These are phyloP conservation scores for Flaveria brownii DNA, from an alignment of 129 eudicot species.

Conservation along the genomic window DNA sequence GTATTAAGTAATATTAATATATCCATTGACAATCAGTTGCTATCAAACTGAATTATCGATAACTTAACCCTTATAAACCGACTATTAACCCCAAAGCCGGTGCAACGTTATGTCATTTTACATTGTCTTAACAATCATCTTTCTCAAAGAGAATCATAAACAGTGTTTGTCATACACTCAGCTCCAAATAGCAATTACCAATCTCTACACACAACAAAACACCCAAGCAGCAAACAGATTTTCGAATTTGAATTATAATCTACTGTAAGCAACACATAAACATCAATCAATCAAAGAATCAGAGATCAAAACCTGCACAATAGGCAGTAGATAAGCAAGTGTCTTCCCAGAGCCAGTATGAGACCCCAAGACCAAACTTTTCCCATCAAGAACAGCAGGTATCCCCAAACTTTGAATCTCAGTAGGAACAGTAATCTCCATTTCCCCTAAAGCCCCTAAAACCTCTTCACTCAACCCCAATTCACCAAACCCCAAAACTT, in stretches of 20 bases:
- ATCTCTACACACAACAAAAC: neutral
- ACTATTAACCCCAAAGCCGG: neutral
- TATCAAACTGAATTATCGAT: neutral
- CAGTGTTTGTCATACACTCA: neutral
- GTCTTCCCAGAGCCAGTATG: constrained; percentile 99
- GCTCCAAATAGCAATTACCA: neutral
- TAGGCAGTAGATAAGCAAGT: constrained; percentile 85
- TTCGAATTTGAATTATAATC: neutral
- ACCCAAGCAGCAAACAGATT: neutral
- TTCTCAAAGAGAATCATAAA: no score
- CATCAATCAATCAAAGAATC: neutral
- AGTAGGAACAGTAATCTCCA: constrained; percentile 81
- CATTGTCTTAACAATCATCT: neutral
- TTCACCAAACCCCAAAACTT: constrained; percentile 58
- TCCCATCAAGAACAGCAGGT: constrained; percentile 70
- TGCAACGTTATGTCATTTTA: no score
- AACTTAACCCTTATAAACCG: neutral
- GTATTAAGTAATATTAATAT: neutral
- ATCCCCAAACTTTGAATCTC: constrained; percentile 92
- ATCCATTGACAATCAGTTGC: neutral
- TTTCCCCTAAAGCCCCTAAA: constrained; percentile 68
- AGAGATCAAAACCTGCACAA: constrained; percentile 63
- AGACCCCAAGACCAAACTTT: constrained; percentile 88
- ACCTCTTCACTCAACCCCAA: constrained; percentile 83
- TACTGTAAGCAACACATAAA: neutral